Evolutionary conservation across 2,329 filamentous ascomycete genomes (phyloP).

Genomic region (Dothistroma septosporum): DNA sequence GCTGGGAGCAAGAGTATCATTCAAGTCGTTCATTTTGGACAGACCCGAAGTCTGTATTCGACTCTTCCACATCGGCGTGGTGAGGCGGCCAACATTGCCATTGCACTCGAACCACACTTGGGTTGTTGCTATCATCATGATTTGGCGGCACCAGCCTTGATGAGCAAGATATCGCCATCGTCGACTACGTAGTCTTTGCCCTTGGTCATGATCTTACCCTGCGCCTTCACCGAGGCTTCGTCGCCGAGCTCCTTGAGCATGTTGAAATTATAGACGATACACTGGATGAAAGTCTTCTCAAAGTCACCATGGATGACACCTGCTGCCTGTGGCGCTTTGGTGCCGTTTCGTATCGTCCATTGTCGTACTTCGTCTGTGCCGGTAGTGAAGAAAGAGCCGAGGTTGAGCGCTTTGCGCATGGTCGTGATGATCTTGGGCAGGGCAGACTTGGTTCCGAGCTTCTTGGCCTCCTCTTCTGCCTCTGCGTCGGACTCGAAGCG

Average conservation of each 20-base stretch:
- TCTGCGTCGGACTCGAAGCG: constrained; percentile 73
- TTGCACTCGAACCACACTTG: not conserved
- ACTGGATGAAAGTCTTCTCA: constrained; percentile 99
- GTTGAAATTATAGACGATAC: constrained; percentile 84
- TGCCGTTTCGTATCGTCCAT: constrained; percentile 95
- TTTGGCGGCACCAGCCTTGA: constrained; percentile 86
- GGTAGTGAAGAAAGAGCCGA: constrained; percentile 95
- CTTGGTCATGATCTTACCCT: constrained; percentile 97
- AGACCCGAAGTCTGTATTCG: not conserved
- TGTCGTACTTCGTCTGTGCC: constrained; percentile 94
- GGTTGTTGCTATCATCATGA: constrained; percentile 19
- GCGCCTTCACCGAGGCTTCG: constrained; percentile 81
- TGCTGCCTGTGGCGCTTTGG: constrained; percentile 94
- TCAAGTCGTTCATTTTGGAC: not conserved
- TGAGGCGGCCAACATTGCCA: not conserved
- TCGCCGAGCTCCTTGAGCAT: constrained; percentile 81
- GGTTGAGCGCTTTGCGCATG: constrained; percentile 87
- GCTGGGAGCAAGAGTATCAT: not conserved
- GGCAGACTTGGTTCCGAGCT: constrained; percentile 76
- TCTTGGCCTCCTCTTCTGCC: constrained; percentile 82
- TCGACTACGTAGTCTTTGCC: constrained; percentile 93
- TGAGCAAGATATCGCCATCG: constrained; percentile 76
- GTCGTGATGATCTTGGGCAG: constrained; percentile 86
- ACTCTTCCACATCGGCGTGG: not conserved
- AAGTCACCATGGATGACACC: constrained; percentile 98